A percentile compares a stretch with the other conserved stretches of the same genome.
phyloP scores from a whole-genome alignment of 2,329 filamentous ascomycete genomes.

The Aschersonia sp. region DNA sequence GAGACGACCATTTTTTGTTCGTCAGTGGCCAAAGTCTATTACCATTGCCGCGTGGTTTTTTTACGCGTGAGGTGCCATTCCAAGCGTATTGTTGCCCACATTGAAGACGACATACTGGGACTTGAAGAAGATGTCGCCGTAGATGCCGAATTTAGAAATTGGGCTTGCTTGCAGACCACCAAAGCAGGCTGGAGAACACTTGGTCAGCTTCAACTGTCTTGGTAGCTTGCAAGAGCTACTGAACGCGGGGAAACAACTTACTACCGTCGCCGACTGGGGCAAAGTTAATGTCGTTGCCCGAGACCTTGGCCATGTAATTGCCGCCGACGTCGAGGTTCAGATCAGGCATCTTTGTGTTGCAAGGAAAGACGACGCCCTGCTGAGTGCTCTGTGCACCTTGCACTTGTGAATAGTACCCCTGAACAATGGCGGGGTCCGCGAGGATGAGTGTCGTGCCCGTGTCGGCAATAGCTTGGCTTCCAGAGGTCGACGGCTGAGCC shows the following conservation, averaged over 20 bases:
- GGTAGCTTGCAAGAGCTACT: background rate
- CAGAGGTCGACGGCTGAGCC: conserved; percentile 23
- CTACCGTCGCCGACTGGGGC: conserved; percentile 32
- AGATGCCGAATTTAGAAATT: conserved; percentile 39
- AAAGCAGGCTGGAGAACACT: conserved; percentile 36
- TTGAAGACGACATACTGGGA: conserved; percentile 44
- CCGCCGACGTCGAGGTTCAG: conserved; percentile 41
- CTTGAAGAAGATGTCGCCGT: conserved; percentile 48
- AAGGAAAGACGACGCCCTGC: conserved; percentile 30
- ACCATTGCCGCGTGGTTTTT: background rate
- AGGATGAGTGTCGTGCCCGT: conserved; percentile 50
- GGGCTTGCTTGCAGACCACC: conserved; percentile 50
- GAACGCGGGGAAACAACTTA: conserved; percentile 18
- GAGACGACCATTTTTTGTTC: no score
- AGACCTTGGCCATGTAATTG: conserved; percentile 39
- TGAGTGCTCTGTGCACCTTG: conserved; percentile 16
- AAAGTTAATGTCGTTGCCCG: conserved; percentile 39
- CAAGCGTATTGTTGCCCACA: conserved; percentile 37
- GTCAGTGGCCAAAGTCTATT: no score
- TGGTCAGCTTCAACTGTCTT: background rate
- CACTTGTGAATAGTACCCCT: conserved; percentile 31
- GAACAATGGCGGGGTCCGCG: conserved; percentile 34
- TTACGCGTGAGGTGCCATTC: conserved; percentile 24
- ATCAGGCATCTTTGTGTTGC: conserved; percentile 27
- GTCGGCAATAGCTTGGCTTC: conserved; percentile 30